These are phyloP conservation scores for Raphanus raphanistrum DNA, from an alignment of 345 rosid species.

Conservation along the genomic window DNA sequence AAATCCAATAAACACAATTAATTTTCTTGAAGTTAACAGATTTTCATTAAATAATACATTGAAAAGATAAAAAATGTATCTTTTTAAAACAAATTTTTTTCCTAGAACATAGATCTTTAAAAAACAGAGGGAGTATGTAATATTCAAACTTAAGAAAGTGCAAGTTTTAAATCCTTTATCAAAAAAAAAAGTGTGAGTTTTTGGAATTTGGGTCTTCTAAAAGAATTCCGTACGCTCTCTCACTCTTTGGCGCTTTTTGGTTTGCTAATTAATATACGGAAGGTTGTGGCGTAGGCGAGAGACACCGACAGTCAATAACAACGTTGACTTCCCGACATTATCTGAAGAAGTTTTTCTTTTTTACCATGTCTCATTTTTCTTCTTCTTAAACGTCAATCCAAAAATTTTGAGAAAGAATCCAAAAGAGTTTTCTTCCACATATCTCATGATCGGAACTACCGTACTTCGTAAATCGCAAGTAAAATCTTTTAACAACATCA, in stretches of 20 bases:
- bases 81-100: too few relatives aligned
- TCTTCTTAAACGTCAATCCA: background rate
- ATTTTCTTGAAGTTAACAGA: too few relatives aligned
- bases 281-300: slow-evolving; percentile 45
- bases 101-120: too few relatives aligned
- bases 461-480: background rate
- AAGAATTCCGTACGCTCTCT: slow-evolving; percentile 2
- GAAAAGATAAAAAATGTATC: too few relatives aligned
- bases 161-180: background rate
- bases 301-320: slow-evolving; percentile 53
- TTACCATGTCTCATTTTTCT: background rate
- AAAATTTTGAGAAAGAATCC: background rate
- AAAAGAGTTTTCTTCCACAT: background rate
- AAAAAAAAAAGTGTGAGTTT: background rate
- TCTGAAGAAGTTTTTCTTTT: slow-evolving; percentile 3
- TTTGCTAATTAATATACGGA: slow-evolving; percentile 26
- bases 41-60: too few relatives aligned
- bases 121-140: too few relatives aligned
- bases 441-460: background rate
- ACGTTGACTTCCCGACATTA: slow-evolving; percentile 45
- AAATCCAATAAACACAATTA: too few relatives aligned
- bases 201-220: background rate
- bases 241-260: background rate
- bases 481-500: background rate
- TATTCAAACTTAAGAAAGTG: too few relatives aligned